phyloP scores from a whole-genome alignment of 2,329 filamentous ascomycete genomes.

The Dactylellina leptospora region DNA sequence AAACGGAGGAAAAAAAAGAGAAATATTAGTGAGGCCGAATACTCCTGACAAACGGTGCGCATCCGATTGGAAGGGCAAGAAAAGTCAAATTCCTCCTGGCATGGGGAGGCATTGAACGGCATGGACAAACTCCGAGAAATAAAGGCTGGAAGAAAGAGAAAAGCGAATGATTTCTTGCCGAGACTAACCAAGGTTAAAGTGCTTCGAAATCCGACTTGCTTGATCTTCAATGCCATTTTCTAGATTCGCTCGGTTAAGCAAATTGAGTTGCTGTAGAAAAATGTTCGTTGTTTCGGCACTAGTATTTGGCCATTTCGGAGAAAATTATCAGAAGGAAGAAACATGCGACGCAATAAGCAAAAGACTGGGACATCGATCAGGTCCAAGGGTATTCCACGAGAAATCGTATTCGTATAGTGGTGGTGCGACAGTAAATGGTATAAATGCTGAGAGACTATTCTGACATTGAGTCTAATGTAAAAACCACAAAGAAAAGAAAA shows the following conservation, averaged over 20 bases:
- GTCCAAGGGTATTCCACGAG: constrained; percentile 21
- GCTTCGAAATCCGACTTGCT: background rate
- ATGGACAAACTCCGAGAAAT: constrained; percentile 11
- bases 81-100: background rate
- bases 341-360: constrained; percentile 6
- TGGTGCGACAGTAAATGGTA: constrained; percentile 33
- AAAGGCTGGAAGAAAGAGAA: constrained; percentile 3
- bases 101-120: constrained; percentile 19
- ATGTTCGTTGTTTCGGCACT: background rate
- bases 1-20: constrained; percentile 5
- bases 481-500: background rate
- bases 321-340: background rate
- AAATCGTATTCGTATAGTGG: constrained; percentile 28
- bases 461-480: constrained; percentile 46
- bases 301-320: background rate
- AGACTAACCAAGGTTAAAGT: no score
- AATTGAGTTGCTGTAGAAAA: constrained; percentile 2
- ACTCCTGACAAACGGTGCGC: background rate
- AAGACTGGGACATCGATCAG: background rate
- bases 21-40: constrained; percentile 32
- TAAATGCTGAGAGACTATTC: constrained; percentile 44
- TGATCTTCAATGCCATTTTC: constrained; percentile 1
- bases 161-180: no score
- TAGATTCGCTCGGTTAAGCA: constrained; percentile 6
- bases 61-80: background rate